Evolutionary conservation across 2,329 filamentous ascomycete species (phyloP).

Genomic region (Allantophomopsis cytisporea): DNA sequence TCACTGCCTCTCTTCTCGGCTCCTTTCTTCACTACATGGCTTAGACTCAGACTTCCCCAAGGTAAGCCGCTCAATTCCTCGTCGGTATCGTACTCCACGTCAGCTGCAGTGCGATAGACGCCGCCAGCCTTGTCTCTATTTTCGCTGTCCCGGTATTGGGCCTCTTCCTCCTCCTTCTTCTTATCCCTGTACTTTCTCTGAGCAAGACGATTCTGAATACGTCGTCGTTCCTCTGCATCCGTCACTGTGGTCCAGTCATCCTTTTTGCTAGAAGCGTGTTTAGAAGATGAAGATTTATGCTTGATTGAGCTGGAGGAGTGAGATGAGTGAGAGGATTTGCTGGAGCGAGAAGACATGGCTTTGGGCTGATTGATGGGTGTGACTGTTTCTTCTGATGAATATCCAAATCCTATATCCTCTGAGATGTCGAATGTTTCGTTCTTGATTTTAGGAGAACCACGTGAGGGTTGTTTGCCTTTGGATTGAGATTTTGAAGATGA

Average conservation of each 20-base stretch:
- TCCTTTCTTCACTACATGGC: slow-evolving; percentile 29
- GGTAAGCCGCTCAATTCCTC: slow-evolving; percentile 51
- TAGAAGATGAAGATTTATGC: slow-evolving; percentile 16
- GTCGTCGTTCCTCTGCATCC: slow-evolving; percentile 57
- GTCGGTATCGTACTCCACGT: slow-evolving; percentile 37
- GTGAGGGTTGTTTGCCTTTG: no score
- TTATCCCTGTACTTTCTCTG: slow-evolving; percentile 68
- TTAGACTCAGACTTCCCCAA: slow-evolving; percentile 58
- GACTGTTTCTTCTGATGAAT: no score
- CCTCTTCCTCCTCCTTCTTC: slow-evolving; percentile 52
- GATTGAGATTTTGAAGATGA: no score
- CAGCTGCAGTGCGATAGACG: slow-evolving; percentile 47
- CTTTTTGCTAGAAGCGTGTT: slow-evolving; percentile 23
- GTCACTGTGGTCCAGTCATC: slow-evolving; percentile 59
- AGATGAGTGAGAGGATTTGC: background rate
- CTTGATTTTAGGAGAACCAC: no score
- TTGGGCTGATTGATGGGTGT: no score
- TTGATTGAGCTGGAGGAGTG: slow-evolving; percentile 11
- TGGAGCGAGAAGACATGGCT: background rate
- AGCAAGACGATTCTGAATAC: slow-evolving; percentile 64
- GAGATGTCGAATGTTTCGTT: no score
- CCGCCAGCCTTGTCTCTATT: slow-evolving; percentile 51
- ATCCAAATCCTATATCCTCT: no score
- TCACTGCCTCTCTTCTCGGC: slow-evolving; percentile 26
- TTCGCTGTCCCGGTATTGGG: slow-evolving; percentile 44